Base-by-base conservation (phyloP, 306 rosid species). In the Trichosanthes truncata region DNA sequence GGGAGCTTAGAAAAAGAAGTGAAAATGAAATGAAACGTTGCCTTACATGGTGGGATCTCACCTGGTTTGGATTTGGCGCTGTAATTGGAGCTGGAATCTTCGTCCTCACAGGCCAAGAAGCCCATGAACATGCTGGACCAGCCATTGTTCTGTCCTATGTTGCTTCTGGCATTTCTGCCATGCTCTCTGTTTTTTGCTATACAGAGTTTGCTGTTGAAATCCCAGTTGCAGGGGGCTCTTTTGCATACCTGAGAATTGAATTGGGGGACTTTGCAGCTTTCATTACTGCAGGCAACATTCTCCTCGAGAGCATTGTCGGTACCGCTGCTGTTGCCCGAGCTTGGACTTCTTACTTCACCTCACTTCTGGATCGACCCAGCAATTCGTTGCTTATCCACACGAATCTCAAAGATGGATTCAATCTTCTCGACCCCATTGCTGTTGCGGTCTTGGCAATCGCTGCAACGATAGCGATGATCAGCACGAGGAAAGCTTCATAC, bases 101-200 rank as follows among this genome's bases (percentile, higher is more conserved):
- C 61, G 98, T 89, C 14, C 73, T 89, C 17, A 89, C 97, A 1
- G 98, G 98, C 10, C 85, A 84, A 75, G 93, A 91, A 82, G 87
- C 93, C 0, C 88, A 82, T 17, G 3, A 67, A 3, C 76, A 83
- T 76, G 94, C 94, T n/a, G 98, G 98, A 4, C 82, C 94, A 0
- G 97, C 93, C 7, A 86, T 93, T 21, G 90, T 91, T 25, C 67
- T 91, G 43, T 91, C 97, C 41, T 91, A 86, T 14, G 88, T 83
- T 31, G 93, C 85, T 21, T 93, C 96, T 0, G 96, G 97, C n/a
- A 9, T 90, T 43, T 93, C 93, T 0, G 96, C 97, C 14, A 88
- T 93, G 96, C 91, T 93, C 43, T 91, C 94, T 21, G 98, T 93
- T 67, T 88, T 91, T 72, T 91, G 98, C 82, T 90, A 91, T 82